phyloP scores from a whole-genome alignment of 2,329 filamentous ascomycete genomes.

The Periconia sp. region DNA sequence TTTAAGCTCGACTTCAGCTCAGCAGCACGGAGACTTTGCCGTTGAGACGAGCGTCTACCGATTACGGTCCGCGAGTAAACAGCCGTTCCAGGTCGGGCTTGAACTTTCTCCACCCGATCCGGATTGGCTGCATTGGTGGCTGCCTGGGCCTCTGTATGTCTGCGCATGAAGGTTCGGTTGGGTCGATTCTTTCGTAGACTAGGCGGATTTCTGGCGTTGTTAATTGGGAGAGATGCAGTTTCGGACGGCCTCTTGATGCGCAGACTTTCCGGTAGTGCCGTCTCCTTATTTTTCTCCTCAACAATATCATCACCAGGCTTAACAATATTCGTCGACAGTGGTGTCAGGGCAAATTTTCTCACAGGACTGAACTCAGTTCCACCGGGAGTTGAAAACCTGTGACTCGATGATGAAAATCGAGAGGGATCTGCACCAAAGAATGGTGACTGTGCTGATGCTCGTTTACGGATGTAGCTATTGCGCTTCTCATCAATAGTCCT shows the following conservation, averaged over 20 bases:
- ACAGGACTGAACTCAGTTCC: constrained; percentile 16
- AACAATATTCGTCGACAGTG: constrained; percentile 19
- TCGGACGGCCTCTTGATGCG: constrained; percentile 18
- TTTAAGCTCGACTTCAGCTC: constrained; percentile 33
- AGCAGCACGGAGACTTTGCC: constrained; percentile 25
- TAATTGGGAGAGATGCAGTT: constrained; percentile 16
- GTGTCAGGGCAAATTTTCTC: constrained; percentile 12
- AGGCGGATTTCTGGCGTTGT: constrained; percentile 20
- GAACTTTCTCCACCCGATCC: constrained; percentile 20
- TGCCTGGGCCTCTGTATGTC: constrained; percentile 13
- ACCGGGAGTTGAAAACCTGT: constrained; percentile 28
- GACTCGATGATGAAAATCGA: constrained; percentile 39
- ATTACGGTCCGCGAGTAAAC: constrained; percentile 12
- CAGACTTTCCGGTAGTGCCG: constrained; percentile 11
- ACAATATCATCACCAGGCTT: constrained; percentile 24
- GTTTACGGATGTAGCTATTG: constrained; percentile 50
- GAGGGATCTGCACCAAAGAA: constrained; percentile 46
- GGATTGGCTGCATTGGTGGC: constrained; percentile 15
- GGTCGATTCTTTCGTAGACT: constrained; percentile 31
- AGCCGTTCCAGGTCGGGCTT: constrained; percentile 21
- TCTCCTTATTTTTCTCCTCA: constrained; percentile 16
- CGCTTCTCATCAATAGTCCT: constrained; percentile 49
- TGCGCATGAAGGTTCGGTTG: constrained; percentile 16
- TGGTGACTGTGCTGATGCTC: constrained; percentile 45
- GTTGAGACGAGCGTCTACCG: constrained; percentile 20